Conservation (phyloP, 345 rosid species). For the Turnera subulata region DNA sequence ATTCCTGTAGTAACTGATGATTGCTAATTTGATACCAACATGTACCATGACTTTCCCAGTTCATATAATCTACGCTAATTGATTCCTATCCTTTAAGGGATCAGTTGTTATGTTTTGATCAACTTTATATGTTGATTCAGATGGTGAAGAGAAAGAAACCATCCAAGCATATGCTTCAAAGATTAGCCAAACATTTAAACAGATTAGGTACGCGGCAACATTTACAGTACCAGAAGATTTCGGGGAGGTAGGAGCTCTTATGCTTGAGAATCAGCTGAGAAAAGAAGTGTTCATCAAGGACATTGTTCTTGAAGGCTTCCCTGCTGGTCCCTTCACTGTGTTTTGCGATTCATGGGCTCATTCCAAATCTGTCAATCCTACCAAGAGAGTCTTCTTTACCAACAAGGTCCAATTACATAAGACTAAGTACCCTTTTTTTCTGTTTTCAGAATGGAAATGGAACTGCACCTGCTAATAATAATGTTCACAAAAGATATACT, state of each 20-base stretch:
- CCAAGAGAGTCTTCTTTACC: slow-evolving; percentile 19
- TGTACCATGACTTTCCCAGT: too few relatives aligned
- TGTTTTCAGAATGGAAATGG: too few relatives aligned
- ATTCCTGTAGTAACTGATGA: too few relatives aligned
- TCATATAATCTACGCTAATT: too few relatives aligned
- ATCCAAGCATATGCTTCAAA: slow-evolving; percentile 14
- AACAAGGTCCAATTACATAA: slow-evolving; percentile 16
- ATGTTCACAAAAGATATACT: too few relatives aligned
- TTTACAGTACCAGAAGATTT: slow-evolving; percentile 20
- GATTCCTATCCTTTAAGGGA: too few relatives aligned
- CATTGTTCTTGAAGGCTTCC: slow-evolving; percentile 17
- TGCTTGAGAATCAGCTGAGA: slow-evolving; percentile 15
- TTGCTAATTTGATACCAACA: too few relatives aligned
- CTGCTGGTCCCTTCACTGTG: slow-evolving; percentile 7
- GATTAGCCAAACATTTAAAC: background rate
- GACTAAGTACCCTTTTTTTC: background rate
- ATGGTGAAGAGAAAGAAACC: slow-evolving; percentile 18
- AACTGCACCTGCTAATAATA: too few relatives aligned
- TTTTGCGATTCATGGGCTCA: slow-evolving; percentile 20
- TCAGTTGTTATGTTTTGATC: too few relatives aligned
- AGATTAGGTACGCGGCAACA: slow-evolving; percentile 11
- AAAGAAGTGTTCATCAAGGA: slow-evolving; percentile 14
- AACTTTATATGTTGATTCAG: slow-evolving; percentile 3
- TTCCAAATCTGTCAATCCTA: slow-evolving; percentile 10
- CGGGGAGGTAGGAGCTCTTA: slow-evolving; percentile 21